Conservation (phyloP, 352 stramenopile species). For the Saprolegnia diclina region DNA sequence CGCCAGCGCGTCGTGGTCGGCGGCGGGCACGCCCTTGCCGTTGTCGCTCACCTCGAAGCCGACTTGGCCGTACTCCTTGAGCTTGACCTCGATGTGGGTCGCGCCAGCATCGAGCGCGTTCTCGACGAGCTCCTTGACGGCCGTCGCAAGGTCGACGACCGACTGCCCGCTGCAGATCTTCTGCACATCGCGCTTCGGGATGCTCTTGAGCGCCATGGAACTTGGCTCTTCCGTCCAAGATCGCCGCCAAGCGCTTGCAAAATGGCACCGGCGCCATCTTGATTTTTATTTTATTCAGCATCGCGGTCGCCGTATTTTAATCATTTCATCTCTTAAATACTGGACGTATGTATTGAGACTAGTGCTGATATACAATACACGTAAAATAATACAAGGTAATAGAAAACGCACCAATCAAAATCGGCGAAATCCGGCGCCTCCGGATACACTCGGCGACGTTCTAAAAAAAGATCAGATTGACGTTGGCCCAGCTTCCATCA, state of each 20-base stretch:
- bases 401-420: background rate
- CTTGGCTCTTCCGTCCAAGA: background rate
- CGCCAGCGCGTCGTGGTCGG: constrained; percentile 75
- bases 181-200: constrained; percentile 43
- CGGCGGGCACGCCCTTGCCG: constrained; percentile 77
- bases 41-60: constrained; percentile 96
- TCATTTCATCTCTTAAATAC: background rate
- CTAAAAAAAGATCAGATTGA: background rate
- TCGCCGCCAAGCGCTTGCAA: background rate
- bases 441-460: background rate
- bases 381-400: background rate
- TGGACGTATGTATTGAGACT: no score
- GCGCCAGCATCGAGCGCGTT: constrained; percentile 82
- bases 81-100: constrained; percentile 77
- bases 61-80: constrained; percentile 89
- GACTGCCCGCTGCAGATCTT: constrained; percentile 89
- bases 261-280: background rate
- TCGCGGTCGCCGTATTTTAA: background rate
- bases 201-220: constrained; percentile 2
- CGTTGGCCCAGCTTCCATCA: no score
- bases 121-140: constrained; percentile 97
- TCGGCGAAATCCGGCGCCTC: background rate
- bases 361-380: no score
- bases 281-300: no score
- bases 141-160: constrained; percentile 91